Evolutionary conservation across 1,284 basidiomycete genomes (phyloP), one percentile per base, ranked within the genome.

Genomic region (Cystobasidium sp.): DNA sequence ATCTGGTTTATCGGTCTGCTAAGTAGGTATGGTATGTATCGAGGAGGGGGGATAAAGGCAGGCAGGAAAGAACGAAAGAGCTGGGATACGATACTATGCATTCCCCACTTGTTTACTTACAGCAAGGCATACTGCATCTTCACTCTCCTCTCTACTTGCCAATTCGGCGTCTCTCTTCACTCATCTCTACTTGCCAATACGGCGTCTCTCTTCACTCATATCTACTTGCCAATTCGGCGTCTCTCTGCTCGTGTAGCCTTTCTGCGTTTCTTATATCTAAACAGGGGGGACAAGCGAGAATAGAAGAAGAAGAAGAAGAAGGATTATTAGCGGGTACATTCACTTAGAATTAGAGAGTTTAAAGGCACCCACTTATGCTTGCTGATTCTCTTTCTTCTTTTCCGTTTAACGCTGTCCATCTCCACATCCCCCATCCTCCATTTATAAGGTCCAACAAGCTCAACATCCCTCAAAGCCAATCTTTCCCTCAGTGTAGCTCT

Each of bases 261-360:
- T 73, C 70, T 73, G 49, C 70, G 61, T 61, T 73, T 73, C 70
- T 73, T 73, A 53, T 65, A 73, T 47, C 70, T 73, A 44, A n/a
- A 51, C 39, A 37, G 14, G 20, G 22, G 39, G 43, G 20, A 49
- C 52, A 10, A 8, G 47, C 8, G 47, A 49, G 12, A 47, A 46
- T 14, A 14, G 3, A 12, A 18, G n/a, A 12, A n/a, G n/a, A n/a
- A n/a, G n/a, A n/a, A n/a, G n/a, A n/a, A n/a, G n/a, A n/a, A n/a
- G n/a, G n/a, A n/a, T n/a, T n/a, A 41, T 14, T 46, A 31, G 14
- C 10, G n/a, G 4, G n/a, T 20, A 70, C 24, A 56, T 49, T 49
- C 41, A 22, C 12, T 58, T 51, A 41, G 5, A 10, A 46, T 10
- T 16, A 3, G 12, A 62, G 12, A 55, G 53, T 49, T 12, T 6